Conservation (phyloP, 768 basidiomycete species). For the Hypholoma fasciculare region DNA sequence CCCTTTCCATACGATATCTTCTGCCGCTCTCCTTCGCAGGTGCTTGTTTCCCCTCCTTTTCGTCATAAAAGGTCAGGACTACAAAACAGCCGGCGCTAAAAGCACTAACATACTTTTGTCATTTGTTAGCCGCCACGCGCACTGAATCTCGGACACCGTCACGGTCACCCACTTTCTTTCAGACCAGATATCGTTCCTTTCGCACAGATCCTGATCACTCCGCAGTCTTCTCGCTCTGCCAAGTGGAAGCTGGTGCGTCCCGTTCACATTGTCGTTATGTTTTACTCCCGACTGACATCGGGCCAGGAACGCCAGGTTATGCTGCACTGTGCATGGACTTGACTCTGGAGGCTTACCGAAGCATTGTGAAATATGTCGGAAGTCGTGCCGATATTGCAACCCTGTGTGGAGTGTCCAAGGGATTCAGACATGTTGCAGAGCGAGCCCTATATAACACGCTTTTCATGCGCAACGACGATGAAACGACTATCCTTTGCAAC, state of each 20-base stretch:
- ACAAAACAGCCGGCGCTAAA: constrained; percentile 6
- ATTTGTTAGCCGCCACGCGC: neutral
- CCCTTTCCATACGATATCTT: constrained; percentile 16
- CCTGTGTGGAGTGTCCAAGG: constrained; percentile 59
- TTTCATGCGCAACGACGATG: constrained; percentile 38
- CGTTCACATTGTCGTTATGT: neutral
- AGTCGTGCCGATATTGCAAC: constrained; percentile 54
- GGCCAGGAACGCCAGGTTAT: constrained; percentile 34
- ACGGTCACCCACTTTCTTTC: neutral
- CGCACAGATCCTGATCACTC: constrained; percentile 17
- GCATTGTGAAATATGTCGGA: constrained; percentile 52
- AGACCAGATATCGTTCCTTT: neutral
- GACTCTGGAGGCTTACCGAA: constrained; percentile 58
- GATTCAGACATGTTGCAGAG: constrained; percentile 56
- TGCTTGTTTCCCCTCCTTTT: constrained; percentile 21
- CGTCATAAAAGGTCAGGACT: constrained; percentile 14
- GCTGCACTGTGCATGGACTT: constrained; percentile 52
- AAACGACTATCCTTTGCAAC: constrained; percentile 44
- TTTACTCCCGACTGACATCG: neutral
- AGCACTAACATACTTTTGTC: neutral
- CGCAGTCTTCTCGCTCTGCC: constrained; percentile 18
- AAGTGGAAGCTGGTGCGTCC: constrained; percentile 29
- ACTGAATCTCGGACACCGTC: neutral
- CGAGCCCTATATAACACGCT: constrained; percentile 61
- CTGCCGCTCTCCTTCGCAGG: constrained; percentile 17